A percentile compares a stretch with the other conserved stretches of the same genome.
Evolutionary conservation across 768 basidiomycete genomes (phyloP).

Genomic region (Panus rudis): DNA sequence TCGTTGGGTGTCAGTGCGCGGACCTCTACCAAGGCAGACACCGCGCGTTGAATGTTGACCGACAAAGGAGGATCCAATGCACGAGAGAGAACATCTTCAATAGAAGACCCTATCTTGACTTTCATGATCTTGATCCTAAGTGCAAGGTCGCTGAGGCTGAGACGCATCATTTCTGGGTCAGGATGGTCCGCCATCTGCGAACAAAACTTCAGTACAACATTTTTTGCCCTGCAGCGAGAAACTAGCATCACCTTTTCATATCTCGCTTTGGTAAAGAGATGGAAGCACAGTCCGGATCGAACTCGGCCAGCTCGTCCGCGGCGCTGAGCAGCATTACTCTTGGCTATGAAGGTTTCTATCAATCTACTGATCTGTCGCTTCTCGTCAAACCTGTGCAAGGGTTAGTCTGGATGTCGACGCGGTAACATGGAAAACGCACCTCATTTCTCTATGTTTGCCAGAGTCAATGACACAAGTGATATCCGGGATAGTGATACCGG

Average conservation of each 20-base stretch:
- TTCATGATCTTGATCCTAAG: conserved; percentile 93
- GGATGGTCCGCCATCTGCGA: conserved; percentile 83
- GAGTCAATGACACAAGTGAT: conserved; percentile 95
- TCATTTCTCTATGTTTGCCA: conserved; percentile 92
- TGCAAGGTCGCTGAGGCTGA: conserved; percentile 88
- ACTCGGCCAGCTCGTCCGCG: conserved; percentile 92
- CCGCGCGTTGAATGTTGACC: conserved; percentile 84
- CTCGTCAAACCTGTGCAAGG: conserved; percentile 72
- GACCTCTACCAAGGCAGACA: conserved; percentile 89
- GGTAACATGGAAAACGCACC: conserved; percentile 32
- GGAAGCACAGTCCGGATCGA: conserved; percentile 84
- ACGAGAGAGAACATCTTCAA: conserved; percentile 82
- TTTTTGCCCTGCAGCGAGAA: background rate
- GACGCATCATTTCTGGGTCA: conserved; percentile 89
- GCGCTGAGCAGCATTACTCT: conserved; percentile 85
- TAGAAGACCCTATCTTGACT: conserved; percentile 73
- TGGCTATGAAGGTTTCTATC: conserved; percentile 86
- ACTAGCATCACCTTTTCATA: conserved; percentile 60
- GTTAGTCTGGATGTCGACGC: too few relatives aligned
- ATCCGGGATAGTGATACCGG: conserved; percentile 97
- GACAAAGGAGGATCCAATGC: conserved; percentile 86
- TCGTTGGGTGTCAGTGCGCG: conserved; percentile 78
- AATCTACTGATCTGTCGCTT: conserved; percentile 92
- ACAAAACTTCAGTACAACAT: conserved; percentile 1
- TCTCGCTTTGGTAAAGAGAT: conserved; percentile 84